A percentile compares a stretch with the other conserved stretches of the same genome.
phyloP scores from a whole-genome alignment of 495 filamentous ascomycete species.

The Eremomyces bilateralis region DNA sequence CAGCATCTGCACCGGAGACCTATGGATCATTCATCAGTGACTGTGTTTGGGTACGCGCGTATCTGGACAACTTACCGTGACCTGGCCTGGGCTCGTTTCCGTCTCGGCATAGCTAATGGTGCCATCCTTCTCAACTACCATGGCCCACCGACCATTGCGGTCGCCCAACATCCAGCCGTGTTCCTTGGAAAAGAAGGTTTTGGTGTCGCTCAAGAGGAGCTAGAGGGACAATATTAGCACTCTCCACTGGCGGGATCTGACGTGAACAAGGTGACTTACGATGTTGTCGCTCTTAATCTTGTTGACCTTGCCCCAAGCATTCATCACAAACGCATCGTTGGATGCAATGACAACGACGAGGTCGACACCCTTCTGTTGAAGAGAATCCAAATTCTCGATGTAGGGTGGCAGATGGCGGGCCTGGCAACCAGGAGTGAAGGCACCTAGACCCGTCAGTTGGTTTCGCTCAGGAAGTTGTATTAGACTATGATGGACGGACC shows the following conservation, averaged over 20 bases:
- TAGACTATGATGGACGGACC: conserved; percentile 23
- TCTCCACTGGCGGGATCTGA: background rate
- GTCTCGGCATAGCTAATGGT: conserved; percentile 59
- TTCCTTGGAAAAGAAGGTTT: conserved; percentile 53
- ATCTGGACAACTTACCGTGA: conserved; percentile 37
- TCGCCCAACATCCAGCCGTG: conserved; percentile 62
- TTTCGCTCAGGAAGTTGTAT: conserved; percentile 9
- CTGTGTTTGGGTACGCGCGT: conserved; percentile 9
- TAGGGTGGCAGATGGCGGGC: conserved; percentile 73
- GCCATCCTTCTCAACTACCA: conserved; percentile 71
- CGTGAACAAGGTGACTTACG: conserved; percentile 28
- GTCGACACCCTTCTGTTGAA: conserved; percentile 75
- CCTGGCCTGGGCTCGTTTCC: conserved; percentile 44
- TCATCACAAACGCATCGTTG: conserved; percentile 88
- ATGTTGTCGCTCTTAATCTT: conserved; percentile 57
- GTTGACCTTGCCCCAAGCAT: conserved; percentile 91
- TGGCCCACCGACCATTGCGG: conserved; percentile 60
- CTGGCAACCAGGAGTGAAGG: conserved; percentile 90
- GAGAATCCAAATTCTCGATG: conserved; percentile 45
- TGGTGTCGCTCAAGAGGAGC: conserved; percentile 73
- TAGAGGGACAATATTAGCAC: conserved; percentile 13
- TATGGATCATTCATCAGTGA: conserved; percentile 12
- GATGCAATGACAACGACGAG: conserved; percentile 63
- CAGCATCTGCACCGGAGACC: conserved; percentile 46
- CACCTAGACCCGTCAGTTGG: conserved; percentile 26